These are phyloP conservation scores for Penicillium simplicissimum DNA, from an alignment of 495 filamentous ascomycete genomes.

Conservation along the genomic window DNA sequence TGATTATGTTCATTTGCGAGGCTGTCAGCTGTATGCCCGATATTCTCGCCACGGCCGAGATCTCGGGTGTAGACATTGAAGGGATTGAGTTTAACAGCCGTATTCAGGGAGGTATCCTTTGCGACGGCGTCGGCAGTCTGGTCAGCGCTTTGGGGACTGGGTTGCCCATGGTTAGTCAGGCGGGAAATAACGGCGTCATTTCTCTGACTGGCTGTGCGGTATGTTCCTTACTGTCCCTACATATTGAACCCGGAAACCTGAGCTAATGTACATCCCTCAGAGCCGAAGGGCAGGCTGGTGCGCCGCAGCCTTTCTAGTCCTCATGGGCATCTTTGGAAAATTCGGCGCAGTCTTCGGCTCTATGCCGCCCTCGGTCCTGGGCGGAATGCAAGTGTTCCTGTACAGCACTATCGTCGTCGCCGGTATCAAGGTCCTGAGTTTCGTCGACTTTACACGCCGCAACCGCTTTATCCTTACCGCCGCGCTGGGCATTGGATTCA, in stretches of 20 bases:
- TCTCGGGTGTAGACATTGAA: constrained; percentile 77
- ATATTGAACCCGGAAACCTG: too few species aligned
- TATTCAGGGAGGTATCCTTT: constrained; percentile 81
- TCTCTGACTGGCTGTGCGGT: constrained; percentile 75
- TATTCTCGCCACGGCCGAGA: constrained; percentile 74
- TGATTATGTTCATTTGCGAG: constrained; percentile 56
- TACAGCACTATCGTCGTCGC: constrained; percentile 78
- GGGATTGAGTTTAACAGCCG: constrained; percentile 75
- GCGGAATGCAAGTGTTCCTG: constrained; percentile 87
- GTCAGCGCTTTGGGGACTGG: constrained; percentile 75
- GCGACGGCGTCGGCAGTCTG: constrained; percentile 76
- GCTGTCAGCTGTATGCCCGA: constrained; percentile 84
- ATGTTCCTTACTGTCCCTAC: constrained; percentile 39
- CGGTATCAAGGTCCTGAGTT: constrained; percentile 73
- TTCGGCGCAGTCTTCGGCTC: constrained; percentile 79
- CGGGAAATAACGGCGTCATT: constrained; percentile 87
- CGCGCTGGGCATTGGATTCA: constrained; percentile 67
- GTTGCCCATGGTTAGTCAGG: constrained; percentile 70
- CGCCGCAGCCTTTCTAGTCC: constrained; percentile 61
- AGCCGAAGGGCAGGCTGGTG: constrained; percentile 50
- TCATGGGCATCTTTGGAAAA: constrained; percentile 84
- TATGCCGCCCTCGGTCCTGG: constrained; percentile 76
- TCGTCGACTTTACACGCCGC: constrained; percentile 72
- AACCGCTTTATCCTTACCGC: constrained; percentile 83
- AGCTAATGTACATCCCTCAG: constrained; percentile 7